Conservation (phyloP, 2,329 filamentous ascomycete genomes). For the Zasmidium citrigriseum region DNA sequence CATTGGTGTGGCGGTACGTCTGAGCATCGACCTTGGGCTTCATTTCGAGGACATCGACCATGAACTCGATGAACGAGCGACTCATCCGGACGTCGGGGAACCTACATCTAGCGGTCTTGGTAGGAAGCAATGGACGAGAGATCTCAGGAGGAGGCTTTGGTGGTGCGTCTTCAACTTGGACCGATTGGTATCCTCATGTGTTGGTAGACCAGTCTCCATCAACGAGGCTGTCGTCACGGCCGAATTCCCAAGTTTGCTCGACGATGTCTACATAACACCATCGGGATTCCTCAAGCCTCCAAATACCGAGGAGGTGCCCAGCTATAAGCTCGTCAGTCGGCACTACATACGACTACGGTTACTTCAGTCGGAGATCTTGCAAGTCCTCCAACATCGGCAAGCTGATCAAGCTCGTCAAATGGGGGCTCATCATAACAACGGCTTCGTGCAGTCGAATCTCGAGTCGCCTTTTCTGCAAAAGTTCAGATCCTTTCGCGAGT, state of each 20-base stretch:
- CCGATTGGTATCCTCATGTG: slow-evolving; percentile 90
- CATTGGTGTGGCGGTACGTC: slow-evolving; percentile 84
- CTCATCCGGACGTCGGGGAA: slow-evolving; percentile 13
- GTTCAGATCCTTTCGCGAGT: slow-evolving; percentile 83
- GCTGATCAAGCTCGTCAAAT: slow-evolving; percentile 72
- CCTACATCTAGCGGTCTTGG: slow-evolving; percentile 45
- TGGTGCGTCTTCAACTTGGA: slow-evolving; percentile 95
- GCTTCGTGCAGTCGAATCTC: slow-evolving; percentile 75
- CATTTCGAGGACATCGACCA: slow-evolving; percentile 82
- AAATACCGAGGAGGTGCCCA: slow-evolving; percentile 56
- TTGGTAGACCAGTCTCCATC: slow-evolving; percentile 89
- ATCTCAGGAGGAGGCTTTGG: slow-evolving; percentile 84
- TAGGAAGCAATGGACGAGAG: slow-evolving; percentile 78
- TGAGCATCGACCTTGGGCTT: slow-evolving; percentile 87
- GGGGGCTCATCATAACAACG: slow-evolving; percentile 65
- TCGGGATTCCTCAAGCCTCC: slow-evolving; percentile 68
- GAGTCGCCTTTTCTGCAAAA: slow-evolving; percentile 81
- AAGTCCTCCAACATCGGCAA: slow-evolving; percentile 91
- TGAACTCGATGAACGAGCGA: slow-evolving; percentile 48
- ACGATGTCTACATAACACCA: slow-evolving; percentile 84
- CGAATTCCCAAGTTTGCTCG: slow-evolving; percentile 84
- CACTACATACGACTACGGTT: slow-evolving; percentile 90
- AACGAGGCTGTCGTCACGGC: slow-evolving; percentile 97
- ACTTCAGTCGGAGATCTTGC: slow-evolving; percentile 90
- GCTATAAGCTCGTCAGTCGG: slow-evolving; percentile 86